These are phyloP conservation scores for Monosporascus sp. DNA, from an alignment of 2,329 filamentous ascomycete species.

Conservation along the genomic window DNA sequence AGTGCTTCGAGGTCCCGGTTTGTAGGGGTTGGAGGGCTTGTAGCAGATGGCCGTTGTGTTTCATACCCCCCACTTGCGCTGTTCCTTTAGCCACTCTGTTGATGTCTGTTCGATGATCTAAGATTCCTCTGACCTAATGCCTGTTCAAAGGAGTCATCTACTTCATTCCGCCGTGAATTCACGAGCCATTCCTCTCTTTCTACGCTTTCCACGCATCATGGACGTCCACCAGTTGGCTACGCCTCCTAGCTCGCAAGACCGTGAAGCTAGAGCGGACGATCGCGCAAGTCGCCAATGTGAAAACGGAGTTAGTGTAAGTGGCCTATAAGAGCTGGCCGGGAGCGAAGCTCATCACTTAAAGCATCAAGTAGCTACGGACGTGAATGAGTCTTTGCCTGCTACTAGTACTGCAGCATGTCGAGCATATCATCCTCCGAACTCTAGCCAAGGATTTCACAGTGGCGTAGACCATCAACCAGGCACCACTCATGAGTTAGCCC, in stretches of 20 bases:
- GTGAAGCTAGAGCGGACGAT: background rate
- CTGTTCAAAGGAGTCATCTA: no score
- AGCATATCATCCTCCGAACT: background rate
- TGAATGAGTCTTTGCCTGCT: no score
- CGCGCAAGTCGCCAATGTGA: background rate
- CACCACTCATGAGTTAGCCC: slow-evolving; percentile 1
- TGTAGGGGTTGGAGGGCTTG: no score
- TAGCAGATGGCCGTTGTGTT: no score
- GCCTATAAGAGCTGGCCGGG: no score
- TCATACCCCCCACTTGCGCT: no score
- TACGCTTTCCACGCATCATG: background rate
- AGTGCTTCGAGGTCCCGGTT: background rate
- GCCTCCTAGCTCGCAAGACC: background rate
- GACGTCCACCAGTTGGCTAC: background rate
- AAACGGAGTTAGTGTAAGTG: background rate
- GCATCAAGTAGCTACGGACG: no score
- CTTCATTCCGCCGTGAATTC: background rate
- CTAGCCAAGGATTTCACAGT: background rate
- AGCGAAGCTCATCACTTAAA: no score
- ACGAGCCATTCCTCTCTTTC: background rate
- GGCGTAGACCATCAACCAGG: background rate
- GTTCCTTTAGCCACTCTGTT: no score
- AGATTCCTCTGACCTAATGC: no score
- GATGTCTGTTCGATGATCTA: no score
- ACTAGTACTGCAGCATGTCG: no score